Evolutionary conservation across 2,329 filamentous ascomycete genomes (phyloP).

Genomic region (Pseudogymnoascus sp.): DNA sequence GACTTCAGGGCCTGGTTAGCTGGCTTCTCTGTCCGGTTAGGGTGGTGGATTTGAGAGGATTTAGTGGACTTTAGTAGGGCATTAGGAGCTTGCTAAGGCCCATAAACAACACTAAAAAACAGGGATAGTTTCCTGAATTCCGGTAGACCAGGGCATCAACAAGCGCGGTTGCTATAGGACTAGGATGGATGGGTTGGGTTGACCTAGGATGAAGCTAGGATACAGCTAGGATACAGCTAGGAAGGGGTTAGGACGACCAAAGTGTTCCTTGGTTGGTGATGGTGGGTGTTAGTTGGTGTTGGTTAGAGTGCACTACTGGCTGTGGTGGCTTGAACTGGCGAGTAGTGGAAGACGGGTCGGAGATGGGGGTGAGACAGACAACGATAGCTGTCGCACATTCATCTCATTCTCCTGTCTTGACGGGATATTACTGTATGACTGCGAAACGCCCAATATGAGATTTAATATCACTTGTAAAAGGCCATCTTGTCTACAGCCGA

Average conservation of each 20-base stretch:
- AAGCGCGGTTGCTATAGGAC: not conserved
- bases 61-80: not conserved
- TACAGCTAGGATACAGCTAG: not conserved
- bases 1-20: not conserved
- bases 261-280: not conserved
- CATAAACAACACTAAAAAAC: not conserved
- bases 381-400: not conserved
- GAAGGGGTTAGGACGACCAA: not conserved
- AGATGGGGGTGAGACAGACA: not conserved
- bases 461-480: not conserved
- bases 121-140: conserved; percentile 1
- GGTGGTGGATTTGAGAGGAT: not conserved
- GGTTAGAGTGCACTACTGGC: not conserved
- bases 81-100: not conserved
- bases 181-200: not conserved
- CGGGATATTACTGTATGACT: not conserved
- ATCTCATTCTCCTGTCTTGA: not conserved
- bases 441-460: not conserved
- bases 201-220: not conserved
- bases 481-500: not conserved
- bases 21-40: not conserved
- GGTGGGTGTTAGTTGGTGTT: not conserved
- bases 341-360: not conserved
- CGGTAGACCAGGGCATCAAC: not conserved
- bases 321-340: not conserved